A percentile compares a stretch with the other conserved stretches of the same genome.
These are phyloP conservation scores for Thraustochytrium striatum DNA, from an alignment of 352 stramenopile species.

Conservation along the genomic window DNA sequence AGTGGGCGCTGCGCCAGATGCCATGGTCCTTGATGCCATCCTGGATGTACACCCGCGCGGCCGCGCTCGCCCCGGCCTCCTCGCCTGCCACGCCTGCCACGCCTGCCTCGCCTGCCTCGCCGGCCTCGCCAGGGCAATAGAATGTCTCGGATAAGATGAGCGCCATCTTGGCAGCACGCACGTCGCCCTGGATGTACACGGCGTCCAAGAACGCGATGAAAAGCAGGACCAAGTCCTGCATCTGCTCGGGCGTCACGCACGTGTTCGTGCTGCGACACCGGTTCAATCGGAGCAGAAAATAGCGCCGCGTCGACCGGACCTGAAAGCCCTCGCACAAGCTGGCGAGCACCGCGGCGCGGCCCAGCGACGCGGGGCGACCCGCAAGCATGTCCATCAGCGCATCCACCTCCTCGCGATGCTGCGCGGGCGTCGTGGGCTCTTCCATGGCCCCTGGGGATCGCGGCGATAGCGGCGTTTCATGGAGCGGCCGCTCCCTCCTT, in stretches of 20 bases:
- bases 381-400: neutral
- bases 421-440: too few relatives aligned
- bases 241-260: neutral
- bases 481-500: neutral
- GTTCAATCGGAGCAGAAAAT: slow-evolving; percentile 25
- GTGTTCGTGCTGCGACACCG: neutral
- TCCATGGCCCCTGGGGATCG: neutral
- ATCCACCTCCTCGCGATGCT: neutral
- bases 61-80: too few relatives aligned
- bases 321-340: slow-evolving; percentile 12
- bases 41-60: neutral
- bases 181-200: slow-evolving; percentile 40
- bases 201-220: slow-evolving; percentile 26
- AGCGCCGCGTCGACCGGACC: neutral
- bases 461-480: neutral
- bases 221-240: slow-evolving; percentile 24
- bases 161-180: slow-evolving; percentile 36
- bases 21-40: slow-evolving; percentile 35
- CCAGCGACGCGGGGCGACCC: neutral
- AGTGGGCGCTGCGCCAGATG: slow-evolving; percentile 30
- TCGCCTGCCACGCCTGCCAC: too few relatives aligned
- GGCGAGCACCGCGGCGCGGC: neutral
- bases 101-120: neutral
- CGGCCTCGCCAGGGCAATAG: neutral
- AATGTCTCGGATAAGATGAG: slow-evolving; percentile 42